Evolutionary conservation across 176 grass and related monocot species (phyloP).

Genomic region (Guadua angustifolia): DNA sequence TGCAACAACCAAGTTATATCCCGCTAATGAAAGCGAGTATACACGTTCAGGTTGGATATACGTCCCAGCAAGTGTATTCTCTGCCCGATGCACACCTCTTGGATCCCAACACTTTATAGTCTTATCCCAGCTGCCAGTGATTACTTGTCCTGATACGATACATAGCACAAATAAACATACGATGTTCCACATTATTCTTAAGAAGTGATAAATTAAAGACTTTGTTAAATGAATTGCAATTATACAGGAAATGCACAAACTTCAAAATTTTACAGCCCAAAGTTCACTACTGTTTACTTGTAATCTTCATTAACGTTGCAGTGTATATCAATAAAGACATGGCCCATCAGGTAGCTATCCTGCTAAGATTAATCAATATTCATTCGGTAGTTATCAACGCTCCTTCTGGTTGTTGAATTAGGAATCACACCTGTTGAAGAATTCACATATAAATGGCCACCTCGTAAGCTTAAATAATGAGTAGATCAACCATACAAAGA

Average conservation of each 20-base stretch:
- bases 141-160: constrained; percentile 67
- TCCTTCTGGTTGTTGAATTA: neutral
- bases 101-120: constrained; percentile 73
- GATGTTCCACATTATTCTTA: constrained; percentile 11
- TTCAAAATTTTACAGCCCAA: neutral
- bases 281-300: neutral
- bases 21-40: constrained; percentile 60
- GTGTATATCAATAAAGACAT: neutral
- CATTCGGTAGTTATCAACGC: neutral
- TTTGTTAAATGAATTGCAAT: constrained; percentile 15
- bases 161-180: neutral
- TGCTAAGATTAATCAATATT: constrained; percentile 9
- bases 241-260: neutral
- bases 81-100: constrained; percentile 54
- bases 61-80: constrained; percentile 50
- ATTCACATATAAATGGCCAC: neutral
- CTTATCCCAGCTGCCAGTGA: constrained; percentile 74
- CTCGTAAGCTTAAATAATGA: neutral
- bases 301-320: neutral
- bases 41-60: constrained; percentile 60
- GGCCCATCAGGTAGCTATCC: neutral
- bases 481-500: constrained; percentile 3
- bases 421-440: neutral
- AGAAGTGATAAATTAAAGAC: constrained; percentile 4
- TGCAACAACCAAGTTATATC: constrained; percentile 64